These are phyloP conservation scores for Psilocybe mexicana DNA, from an alignment of 1,284 basidiomycete species.

Conservation along the genomic window DNA sequence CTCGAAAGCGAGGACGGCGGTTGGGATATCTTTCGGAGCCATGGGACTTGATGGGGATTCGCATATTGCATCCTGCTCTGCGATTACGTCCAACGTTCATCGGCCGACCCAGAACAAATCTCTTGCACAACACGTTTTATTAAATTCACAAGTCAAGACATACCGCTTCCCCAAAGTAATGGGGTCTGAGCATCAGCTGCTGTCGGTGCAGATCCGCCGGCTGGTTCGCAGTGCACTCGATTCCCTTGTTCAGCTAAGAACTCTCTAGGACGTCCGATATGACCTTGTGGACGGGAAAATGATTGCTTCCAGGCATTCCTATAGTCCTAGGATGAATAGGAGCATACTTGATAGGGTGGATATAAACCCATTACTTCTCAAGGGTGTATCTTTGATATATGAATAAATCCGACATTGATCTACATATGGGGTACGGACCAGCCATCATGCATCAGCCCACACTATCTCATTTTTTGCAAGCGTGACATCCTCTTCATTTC, in stretches of 20 bases:
- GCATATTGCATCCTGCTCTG: conserved; percentile 15
- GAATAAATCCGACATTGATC: conserved; percentile 4
- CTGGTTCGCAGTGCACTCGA: not conserved
- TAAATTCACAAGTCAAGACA: conserved; percentile 1
- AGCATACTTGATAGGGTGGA: conserved; percentile 3
- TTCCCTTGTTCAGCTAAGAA: not conserved
- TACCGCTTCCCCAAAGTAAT: not conserved
- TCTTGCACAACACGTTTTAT: not conserved
- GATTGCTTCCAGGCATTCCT: not conserved
- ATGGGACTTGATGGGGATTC: conserved; percentile 15
- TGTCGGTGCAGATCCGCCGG: not conserved
- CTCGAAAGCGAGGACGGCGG: not conserved
- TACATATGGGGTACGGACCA: conserved; percentile 7
- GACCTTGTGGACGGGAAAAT: not conserved
- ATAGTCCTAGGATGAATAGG: conserved; percentile 1
- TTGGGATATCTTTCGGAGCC: conserved; percentile 1
- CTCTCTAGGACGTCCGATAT: not conserved
- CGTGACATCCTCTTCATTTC: conserved; percentile 8
- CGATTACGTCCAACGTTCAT: conserved; percentile 20
- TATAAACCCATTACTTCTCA: conserved; percentile 4
- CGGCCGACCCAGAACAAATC: conserved; percentile 16
- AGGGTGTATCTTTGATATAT: conserved; percentile 9
- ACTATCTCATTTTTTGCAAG: conserved; percentile 8
- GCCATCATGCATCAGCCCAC: not conserved
- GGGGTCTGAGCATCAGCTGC: not conserved